A percentile compares a stretch with the other conserved stretches of the same genome.
phyloP scores from a whole-genome alignment of 148 eudicot species.

The Vaccinium macrocarpon region DNA sequence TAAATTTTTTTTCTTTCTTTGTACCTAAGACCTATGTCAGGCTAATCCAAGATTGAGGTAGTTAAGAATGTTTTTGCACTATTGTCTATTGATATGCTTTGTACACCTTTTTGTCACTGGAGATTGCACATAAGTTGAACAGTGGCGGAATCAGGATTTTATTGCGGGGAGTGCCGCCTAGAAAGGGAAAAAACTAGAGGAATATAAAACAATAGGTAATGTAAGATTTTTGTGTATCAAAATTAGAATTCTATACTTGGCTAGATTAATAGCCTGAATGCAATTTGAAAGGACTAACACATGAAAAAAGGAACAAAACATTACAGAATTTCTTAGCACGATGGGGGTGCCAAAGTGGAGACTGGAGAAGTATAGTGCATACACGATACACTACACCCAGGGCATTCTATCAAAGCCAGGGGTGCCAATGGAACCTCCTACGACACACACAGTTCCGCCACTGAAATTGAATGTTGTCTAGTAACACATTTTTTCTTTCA shows the following conservation, averaged over 20 bases:
- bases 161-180: not conserved
- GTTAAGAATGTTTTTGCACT: not conserved
- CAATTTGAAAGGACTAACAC: too few relatives aligned
- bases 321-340: too few relatives aligned
- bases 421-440: too few relatives aligned
- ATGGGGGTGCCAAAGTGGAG: too few relatives aligned
- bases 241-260: too few relatives aligned
- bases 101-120: not conserved
- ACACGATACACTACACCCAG: too few relatives aligned
- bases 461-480: not conserved
- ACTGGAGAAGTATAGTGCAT: too few relatives aligned
- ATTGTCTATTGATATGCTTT: not conserved
- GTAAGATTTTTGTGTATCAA: not conserved
- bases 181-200: not conserved
- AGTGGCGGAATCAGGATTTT: too few relatives aligned
- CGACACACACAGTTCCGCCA: too few relatives aligned
- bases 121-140: not conserved
- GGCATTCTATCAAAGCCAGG: too few relatives aligned
- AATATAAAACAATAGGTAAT: not conserved
- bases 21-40: not conserved
- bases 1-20: not conserved
- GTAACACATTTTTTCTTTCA: not conserved
- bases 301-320: too few relatives aligned
- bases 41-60: not conserved
- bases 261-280: too few relatives aligned